These are phyloP conservation scores for Ceratocystis alfenasii DNA, from an alignment of 2,329 filamentous ascomycete genomes.

Conservation along the genomic window DNA sequence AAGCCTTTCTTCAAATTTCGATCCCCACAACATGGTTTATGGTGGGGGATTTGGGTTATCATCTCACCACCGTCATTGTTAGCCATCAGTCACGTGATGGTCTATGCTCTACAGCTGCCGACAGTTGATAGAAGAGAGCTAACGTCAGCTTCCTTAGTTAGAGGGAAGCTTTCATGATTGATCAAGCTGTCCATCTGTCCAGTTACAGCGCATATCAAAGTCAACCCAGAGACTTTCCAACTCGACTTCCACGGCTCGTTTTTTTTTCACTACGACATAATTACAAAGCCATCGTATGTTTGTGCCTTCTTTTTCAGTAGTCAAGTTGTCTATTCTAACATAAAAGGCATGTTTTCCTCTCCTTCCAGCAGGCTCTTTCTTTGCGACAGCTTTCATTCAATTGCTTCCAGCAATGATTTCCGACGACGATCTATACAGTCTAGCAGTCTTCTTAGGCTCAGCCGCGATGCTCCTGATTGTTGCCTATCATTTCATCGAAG, in stretches of 20 bases:
- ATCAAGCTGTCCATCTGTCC: constrained; percentile 23
- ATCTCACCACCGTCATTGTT: constrained; percentile 17
- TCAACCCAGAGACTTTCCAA: background rate
- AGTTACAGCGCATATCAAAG: constrained; percentile 14
- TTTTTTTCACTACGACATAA: background rate
- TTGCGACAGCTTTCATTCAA: background rate
- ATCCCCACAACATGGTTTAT: constrained; percentile 18
- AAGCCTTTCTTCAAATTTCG: constrained; percentile 11
- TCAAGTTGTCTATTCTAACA: background rate
- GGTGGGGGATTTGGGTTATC: constrained; percentile 19
- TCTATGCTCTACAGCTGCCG: background rate
- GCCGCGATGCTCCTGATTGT: constrained; percentile 86
- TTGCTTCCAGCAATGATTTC: constrained; percentile 64
- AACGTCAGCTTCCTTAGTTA: constrained; percentile 19
- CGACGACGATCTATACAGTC: constrained; percentile 77
- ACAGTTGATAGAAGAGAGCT: constrained; percentile 3
- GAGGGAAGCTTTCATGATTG: constrained; percentile 19
- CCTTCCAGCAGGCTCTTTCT: background rate
- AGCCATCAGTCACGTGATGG: constrained; percentile 14
- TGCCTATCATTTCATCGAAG: constrained; percentile 89
- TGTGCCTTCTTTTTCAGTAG: background rate
- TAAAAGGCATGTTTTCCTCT: background rate
- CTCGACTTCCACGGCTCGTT: background rate
- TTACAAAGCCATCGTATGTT: background rate
- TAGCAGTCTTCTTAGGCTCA: constrained; percentile 86